phyloP scores from a whole-genome alignment of 768 basidiomycete species.

The Phanerodontia chrysosporium region DNA sequence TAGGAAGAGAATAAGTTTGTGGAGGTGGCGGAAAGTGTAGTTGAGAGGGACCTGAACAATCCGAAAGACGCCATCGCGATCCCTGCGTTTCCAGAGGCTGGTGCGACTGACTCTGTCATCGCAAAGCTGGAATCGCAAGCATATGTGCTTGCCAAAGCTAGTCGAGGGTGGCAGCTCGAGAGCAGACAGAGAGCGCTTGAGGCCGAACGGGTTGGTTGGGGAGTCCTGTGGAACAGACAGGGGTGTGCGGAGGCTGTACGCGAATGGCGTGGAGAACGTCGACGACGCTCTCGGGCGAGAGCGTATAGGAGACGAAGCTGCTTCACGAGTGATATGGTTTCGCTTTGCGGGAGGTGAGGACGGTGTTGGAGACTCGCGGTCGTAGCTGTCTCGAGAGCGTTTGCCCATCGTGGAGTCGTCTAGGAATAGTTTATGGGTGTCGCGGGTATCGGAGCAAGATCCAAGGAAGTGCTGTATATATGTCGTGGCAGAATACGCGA shows the following conservation, averaged over 20 bases:
- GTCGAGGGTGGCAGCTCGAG: constrained; percentile 37
- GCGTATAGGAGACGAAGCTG: constrained; percentile 22
- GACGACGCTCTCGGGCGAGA: constrained; percentile 31
- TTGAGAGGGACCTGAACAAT: constrained; percentile 66
- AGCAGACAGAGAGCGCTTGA: constrained; percentile 37
- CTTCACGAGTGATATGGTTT: constrained; percentile 16
- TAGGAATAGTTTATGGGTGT: background rate
- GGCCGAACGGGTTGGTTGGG: constrained; percentile 66
- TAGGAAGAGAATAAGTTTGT: constrained; percentile 56
- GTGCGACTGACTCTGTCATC: background rate
- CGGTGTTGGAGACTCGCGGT: constrained; percentile 26
- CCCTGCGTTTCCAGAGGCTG: background rate
- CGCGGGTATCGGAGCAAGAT: no score
- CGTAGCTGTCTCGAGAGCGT: constrained; percentile 25
- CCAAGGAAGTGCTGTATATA: background rate
- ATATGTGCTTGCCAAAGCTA: constrained; percentile 55
- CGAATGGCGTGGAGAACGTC: constrained; percentile 25
- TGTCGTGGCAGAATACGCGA: background rate
- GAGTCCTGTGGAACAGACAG: constrained; percentile 53
- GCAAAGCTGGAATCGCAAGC: constrained; percentile 60
- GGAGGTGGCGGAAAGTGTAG: constrained; percentile 66
- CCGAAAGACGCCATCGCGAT: constrained; percentile 44
- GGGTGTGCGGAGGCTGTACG: constrained; percentile 19
- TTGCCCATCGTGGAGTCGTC: constrained; percentile 21
- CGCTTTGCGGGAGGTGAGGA: constrained; percentile 25